Evolutionary conservation across 1,139 yeast species (phyloP), one percentile per base, ranked within the genome.

Genomic region (Kodamaea arcana): DNA sequence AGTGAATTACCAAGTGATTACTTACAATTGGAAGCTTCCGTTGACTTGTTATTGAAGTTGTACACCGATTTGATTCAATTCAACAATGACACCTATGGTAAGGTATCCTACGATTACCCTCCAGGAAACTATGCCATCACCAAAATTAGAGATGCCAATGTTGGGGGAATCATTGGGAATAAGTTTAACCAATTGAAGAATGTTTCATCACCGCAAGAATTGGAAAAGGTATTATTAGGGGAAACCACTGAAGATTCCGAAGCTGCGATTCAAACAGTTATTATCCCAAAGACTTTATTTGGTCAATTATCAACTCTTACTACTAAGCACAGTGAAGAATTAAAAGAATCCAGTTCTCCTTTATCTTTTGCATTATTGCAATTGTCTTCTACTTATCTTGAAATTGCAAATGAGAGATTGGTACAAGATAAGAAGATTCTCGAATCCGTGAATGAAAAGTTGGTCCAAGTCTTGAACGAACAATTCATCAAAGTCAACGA

Each of bases 1-100:
- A 75, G 84, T 43, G 86, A 83, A 53, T 68, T 83, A 37, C 94
- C 94, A 26, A 73, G 74, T 31, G 88, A 83, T 45, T 84, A 84
- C 57, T 68, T 76, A 42, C 71, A 73, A 40, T 65, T 84, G 47
- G 94, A 83, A 55, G 65, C 70, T 41, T 75, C 75, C 49, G 80
- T 83, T 42, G 92, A 80, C 56, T 67, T 75, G 36, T 63, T 81
- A 45, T 75, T 77, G 51, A 67, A 67, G 37, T 72, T 78, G 43
- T 78, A 79, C 59, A 75, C 77, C 42, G 79, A 78, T 52, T 64
- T 80, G 44, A 65, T 80, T 36, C 66, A 69, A 20, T 75, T 77
- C 46, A 75, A 83, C 29, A 57, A 58, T 42, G 78, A 72, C 38
- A 82, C 83, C 39, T 82, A 72, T 50, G 83, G 71, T 47, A 71